Conservation (phyloP, 495 filamentous ascomycete species). For the Diplogelasinospora grovesii region DNA sequence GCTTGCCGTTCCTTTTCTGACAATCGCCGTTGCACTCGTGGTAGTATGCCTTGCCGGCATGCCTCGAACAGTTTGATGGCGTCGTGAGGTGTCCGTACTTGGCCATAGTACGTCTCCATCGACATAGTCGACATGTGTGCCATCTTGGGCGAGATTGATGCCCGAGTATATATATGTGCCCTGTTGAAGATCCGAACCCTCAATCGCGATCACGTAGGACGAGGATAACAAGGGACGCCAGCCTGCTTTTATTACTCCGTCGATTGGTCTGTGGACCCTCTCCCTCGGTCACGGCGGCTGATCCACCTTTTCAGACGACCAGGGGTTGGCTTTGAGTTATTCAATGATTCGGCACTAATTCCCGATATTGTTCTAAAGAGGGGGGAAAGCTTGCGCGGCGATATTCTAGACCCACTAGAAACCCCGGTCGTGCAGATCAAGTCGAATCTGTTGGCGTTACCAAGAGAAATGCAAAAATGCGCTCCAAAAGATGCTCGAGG, state of each 20-base stretch:
- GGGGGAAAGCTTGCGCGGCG: conserved; percentile 5
- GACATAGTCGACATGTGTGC: conserved; percentile 18
- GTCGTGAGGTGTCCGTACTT: conserved; percentile 85
- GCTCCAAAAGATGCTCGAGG: neutral
- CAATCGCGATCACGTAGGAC: neutral
- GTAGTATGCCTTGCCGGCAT: conserved; percentile 81
- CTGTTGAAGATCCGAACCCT: neutral
- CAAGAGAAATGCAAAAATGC: too few relatives aligned
- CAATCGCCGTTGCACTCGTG: conserved; percentile 83
- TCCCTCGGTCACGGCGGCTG: conserved; percentile 5
- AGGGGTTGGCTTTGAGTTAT: conserved; percentile 5
- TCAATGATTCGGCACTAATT: conserved; percentile 11
- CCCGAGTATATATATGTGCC: too few relatives aligned
- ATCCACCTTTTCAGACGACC: conserved; percentile 9
- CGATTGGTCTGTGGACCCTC: conserved; percentile 3
- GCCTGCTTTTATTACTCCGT: neutral
- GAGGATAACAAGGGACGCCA: too few relatives aligned
- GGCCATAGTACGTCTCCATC: conserved; percentile 96
- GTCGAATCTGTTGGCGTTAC: conserved; percentile 7
- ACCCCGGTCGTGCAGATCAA: conserved; percentile 6
- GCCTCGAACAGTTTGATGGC: conserved; percentile 97
- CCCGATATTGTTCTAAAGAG: conserved; percentile 5
- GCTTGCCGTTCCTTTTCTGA: conserved; percentile 96
- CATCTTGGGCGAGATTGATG: neutral
- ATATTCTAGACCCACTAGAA: conserved; percentile 8